Evolutionary conservation across 495 filamentous ascomycete genomes (phyloP).

Genomic region (Opeltia flavorubescens): DNA sequence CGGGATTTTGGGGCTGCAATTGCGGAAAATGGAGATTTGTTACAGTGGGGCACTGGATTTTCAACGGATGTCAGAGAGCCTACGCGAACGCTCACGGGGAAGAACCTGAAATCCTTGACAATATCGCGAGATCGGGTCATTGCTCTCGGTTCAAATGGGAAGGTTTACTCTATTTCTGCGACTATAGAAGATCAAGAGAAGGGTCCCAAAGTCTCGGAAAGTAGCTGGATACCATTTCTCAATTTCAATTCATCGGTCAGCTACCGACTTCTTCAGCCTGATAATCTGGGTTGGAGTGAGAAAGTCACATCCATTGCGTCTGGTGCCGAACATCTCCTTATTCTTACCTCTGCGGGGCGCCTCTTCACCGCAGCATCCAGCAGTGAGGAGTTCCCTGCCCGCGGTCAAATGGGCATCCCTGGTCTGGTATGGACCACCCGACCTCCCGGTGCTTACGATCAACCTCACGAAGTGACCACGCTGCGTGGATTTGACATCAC

Average conservation of each 20-base stretch:
- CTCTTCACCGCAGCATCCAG: slow-evolving; percentile 75
- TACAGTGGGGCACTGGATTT: slow-evolving; percentile 83
- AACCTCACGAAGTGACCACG: slow-evolving; percentile 58
- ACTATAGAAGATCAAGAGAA: slow-evolving; percentile 50
- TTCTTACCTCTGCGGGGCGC: slow-evolving; percentile 75
- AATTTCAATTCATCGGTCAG: slow-evolving; percentile 40
- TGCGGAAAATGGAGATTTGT: slow-evolving; percentile 71
- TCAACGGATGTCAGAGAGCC: slow-evolving; percentile 44
- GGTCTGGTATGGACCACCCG: slow-evolving; percentile 67
- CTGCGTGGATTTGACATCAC: slow-evolving; percentile 49
- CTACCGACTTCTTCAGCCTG: slow-evolving; percentile 57
- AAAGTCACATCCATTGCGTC: slow-evolving; percentile 56
- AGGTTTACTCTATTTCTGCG: slow-evolving; percentile 76
- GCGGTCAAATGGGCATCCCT: slow-evolving; percentile 76
- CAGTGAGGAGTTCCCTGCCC: slow-evolving; percentile 59
- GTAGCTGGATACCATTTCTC: slow-evolving; percentile 71
- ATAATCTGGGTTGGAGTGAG: slow-evolving; percentile 55
- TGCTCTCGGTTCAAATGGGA: slow-evolving; percentile 61
- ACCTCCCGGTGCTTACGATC: slow-evolving; percentile 64
- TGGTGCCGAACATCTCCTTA: slow-evolving; percentile 70
- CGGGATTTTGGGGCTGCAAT: slow-evolving; percentile 77
- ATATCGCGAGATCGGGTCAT: slow-evolving; percentile 74
- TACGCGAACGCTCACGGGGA: slow-evolving; percentile 61
- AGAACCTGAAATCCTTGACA: slow-evolving; percentile 55
- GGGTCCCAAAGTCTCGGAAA: slow-evolving; percentile 45